Base-by-base conservation (phyloP, 768 basidiomycete genomes). In the Leccinum boreale region DNA sequence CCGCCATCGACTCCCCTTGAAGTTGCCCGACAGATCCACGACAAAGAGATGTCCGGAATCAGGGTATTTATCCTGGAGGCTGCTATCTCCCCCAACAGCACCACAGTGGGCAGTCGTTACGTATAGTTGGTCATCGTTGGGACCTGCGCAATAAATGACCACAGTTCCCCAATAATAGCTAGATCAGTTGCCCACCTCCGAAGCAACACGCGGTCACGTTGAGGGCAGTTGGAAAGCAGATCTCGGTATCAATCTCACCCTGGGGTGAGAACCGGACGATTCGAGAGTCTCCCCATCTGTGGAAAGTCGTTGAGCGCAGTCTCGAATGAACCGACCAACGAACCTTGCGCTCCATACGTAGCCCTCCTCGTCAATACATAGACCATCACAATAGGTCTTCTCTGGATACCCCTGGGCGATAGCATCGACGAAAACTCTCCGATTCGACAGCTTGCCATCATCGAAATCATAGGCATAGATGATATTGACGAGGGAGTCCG, bases 131-230 rank as follows among this genome's bases (percentile, higher is more conserved):
- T 87, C 86, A 45, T 85, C 77, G 45, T 81, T 75, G 15, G 78
- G 78, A 23, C 86, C 85, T 86, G 53, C 21, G 29, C n/a, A 50
- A 26, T 26, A 19, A 15, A 23, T 49, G 33, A 48, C 26, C 11
- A 45, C 26, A 56, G 47, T 49, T 48, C 31, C 23, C 26, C 57
- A 45, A 26, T 17, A 62, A 51, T 7, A 62, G 50, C 23, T 39
- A 61, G 42, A 36, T 12, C 23, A 52, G 31, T 14, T 31, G 56
- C 64, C 36, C 49, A 66, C 67, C 66, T 70, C 86, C 87, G 67
- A 89, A 89, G 65, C 83, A 84, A 60, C 86, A 87, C 11, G 85
- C 78, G 5, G 87, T 89, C 36, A 88, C 75, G 54, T 85, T 82
- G 58, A 84, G 70, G 5, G 77, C 87, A n/a, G 77, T 82, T 23